phyloP scores from a whole-genome alignment of 371 early-diverging fungal species.

The Mucor indicus region DNA sequence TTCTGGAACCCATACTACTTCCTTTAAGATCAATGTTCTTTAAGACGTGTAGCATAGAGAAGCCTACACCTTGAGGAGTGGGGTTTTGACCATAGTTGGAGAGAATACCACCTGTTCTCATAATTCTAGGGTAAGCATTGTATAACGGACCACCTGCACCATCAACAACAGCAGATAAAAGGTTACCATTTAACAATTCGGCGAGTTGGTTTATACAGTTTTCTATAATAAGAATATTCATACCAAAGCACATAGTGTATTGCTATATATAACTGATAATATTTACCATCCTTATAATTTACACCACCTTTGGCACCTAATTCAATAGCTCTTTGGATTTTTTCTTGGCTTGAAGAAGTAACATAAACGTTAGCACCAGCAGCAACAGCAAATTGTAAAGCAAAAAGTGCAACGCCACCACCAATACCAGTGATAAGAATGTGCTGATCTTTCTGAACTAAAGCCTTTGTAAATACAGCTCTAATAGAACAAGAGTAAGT shows the following conservation, averaged over 20 bases:
- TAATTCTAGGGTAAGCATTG: conserved; percentile 30
- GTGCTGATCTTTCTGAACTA: conserved; percentile 52
- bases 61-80: conserved; percentile 38
- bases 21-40: conserved; percentile 63
- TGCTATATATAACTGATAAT: too few relatives aligned
- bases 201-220: conserved; percentile 52
- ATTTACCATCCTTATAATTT: conserved; percentile 65
- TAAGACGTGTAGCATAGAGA: conserved; percentile 48
- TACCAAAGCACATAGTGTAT: too few relatives aligned
- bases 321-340: conserved; percentile 58
- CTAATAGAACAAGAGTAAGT: conserved; percentile 22
- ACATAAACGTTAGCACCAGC: conserved; percentile 71
- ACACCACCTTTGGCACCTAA: conserved; percentile 72
- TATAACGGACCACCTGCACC: conserved; percentile 65
- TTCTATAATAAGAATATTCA: too few relatives aligned
- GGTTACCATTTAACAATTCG: conserved; percentile 33
- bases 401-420: conserved; percentile 74
- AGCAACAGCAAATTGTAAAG: conserved; percentile 66
- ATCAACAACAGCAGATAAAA: conserved; percentile 64
- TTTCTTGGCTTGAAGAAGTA: conserved; percentile 62
- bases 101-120: conserved; percentile 57
- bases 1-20: conserved; percentile 66
- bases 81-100: conserved; percentile 63
- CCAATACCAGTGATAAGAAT: conserved; percentile 76
- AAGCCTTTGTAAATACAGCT: conserved; percentile 59